phyloP scores from a whole-genome alignment of 2,329 filamentous ascomycete species.

The Cadophora sp. region DNA sequence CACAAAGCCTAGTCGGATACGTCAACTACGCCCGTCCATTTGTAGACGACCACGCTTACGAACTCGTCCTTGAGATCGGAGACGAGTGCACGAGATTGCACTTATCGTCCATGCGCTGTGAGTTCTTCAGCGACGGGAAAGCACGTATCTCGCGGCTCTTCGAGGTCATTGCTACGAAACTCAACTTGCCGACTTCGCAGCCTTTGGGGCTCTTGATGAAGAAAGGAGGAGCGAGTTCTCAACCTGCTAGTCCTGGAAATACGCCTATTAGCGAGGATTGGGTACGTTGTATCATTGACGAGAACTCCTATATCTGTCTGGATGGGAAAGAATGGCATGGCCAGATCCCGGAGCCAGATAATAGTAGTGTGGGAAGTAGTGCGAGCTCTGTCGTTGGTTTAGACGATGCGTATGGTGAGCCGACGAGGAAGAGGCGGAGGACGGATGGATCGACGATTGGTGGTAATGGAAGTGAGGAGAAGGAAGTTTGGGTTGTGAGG shows the following conservation, averaged over 20 bases:
- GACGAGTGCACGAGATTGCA: conserved; percentile 68
- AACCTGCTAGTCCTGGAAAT: conserved; percentile 70
- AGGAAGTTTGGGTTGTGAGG: conserved; percentile 62
- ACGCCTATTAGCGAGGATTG: conserved; percentile 73
- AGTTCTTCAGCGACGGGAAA: conserved; percentile 76
- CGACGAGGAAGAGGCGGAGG: conserved; percentile 29
- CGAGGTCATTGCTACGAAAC: conserved; percentile 81
- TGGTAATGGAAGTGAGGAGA: conserved; percentile 33
- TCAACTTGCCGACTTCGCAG: conserved; percentile 68
- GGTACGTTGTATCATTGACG: conserved; percentile 68
- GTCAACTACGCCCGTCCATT: conserved; percentile 86
- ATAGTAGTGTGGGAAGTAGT: conserved; percentile 15
- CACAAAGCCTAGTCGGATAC: conserved; percentile 53
- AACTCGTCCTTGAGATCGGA: conserved; percentile 82
- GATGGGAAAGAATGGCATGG: conserved; percentile 63
- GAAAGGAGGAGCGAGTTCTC: conserved; percentile 64
- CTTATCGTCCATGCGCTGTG: conserved; percentile 61
- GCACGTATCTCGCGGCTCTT: conserved; percentile 75
- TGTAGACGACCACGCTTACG: conserved; percentile 75
- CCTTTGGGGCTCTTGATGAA: conserved; percentile 72
- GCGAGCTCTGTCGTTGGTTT: conserved; percentile 19
- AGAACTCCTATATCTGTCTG: conserved; percentile 63
- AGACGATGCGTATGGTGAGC: conserved; percentile 22
- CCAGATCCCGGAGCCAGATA: conserved; percentile 19
- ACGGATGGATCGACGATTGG: conserved; percentile 25